Base-by-base conservation (phyloP, 192 early-diverging fungal species). In the Powellomyces hirtus region DNA sequence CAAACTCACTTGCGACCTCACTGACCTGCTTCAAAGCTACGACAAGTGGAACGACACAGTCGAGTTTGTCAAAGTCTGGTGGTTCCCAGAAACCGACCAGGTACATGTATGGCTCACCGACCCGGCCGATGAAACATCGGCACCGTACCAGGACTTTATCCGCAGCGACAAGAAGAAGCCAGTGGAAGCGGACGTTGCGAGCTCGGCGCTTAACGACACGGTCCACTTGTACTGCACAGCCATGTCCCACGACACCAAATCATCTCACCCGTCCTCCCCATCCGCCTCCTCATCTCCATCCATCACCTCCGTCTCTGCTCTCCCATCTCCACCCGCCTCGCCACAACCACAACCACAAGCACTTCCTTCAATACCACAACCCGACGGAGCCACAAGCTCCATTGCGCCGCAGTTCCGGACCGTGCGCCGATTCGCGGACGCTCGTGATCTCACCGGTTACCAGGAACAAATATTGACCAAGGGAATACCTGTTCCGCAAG, bases 51-150 rank as follows among this genome's bases (percentile, higher is more conserved):
- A 53, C 37, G 69, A 75, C 24, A 20, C 22, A 18, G 36, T 45
- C 24, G 77, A 79, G 35, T 73, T 62, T 35, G 68, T 66, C 13
- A 72, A 72, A 35, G 64, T 69, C 30, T 79, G 77, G 77, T 79
- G 77, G 77, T 79, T 79, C 49, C 77, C 77, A 31, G 50, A 79
- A 38, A 79, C 77, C 22, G 71, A 76, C 33, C 46, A 76, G 56
- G 55, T 63, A 22, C 70, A 72, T 31, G 46, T 76, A 10, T 79
- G 77, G 77, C 35, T 57, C 0, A 64, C 74, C 18, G 30, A 57
- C 20, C 13, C 42, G 20, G 76, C 68, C 0, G 44, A 57, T 38
- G 30, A 51, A 5, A 29, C 1, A 4, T 59, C 65, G 1, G 1
- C 3, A 0, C 52, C 34, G 35, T 36, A 52, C 49, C 13, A 1